Evolutionary conservation across 805 yeast species (phyloP).

Genomic region (Debaryomyces maramus): DNA sequence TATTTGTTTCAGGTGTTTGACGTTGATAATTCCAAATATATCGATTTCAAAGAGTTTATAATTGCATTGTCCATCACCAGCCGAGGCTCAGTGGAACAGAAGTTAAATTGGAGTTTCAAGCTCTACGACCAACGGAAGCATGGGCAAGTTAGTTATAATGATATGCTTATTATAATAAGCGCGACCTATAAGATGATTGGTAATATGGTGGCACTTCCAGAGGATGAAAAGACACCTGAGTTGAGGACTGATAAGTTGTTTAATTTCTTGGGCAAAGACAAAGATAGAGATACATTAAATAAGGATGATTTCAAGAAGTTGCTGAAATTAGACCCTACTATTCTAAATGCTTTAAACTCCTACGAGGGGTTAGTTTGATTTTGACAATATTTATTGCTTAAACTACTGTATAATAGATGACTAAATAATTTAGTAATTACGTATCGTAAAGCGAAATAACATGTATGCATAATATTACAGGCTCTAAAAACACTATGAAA

Average conservation of each 20-base stretch:
- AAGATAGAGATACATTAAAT: slow-evolving; percentile 62
- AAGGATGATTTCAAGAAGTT: slow-evolving; percentile 83
- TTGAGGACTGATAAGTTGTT: slow-evolving; percentile 81
- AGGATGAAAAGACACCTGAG: slow-evolving; percentile 91
- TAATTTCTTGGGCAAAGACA: slow-evolving; percentile 66
- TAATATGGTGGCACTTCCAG: slow-evolving; percentile 82
- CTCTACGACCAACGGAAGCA: slow-evolving; percentile 81
- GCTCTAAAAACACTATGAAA: background rate
- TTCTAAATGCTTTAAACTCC: slow-evolving; percentile 71
- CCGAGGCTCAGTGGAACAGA: slow-evolving; percentile 82
- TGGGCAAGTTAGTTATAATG: slow-evolving; percentile 74
- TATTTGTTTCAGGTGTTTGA: slow-evolving; percentile 90
- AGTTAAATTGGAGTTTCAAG: slow-evolving; percentile 85
- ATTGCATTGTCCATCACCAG: slow-evolving; percentile 83
- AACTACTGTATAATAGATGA: background rate
- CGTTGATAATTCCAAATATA: slow-evolving; percentile 71
- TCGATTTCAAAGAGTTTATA: slow-evolving; percentile 91
- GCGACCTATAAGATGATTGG: slow-evolving; percentile 96
- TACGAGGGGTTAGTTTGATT: slow-evolving; percentile 73
- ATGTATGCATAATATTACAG: slow-evolving; percentile 1
- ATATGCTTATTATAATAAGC: slow-evolving; percentile 73
- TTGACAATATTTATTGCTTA: background rate
- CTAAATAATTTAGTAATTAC: background rate
- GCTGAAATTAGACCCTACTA: slow-evolving; percentile 74
- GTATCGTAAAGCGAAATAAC: background rate